These are phyloP conservation scores for Colletotrichum limetticola DNA, from an alignment of 2,329 filamentous ascomycete genomes.

Conservation along the genomic window DNA sequence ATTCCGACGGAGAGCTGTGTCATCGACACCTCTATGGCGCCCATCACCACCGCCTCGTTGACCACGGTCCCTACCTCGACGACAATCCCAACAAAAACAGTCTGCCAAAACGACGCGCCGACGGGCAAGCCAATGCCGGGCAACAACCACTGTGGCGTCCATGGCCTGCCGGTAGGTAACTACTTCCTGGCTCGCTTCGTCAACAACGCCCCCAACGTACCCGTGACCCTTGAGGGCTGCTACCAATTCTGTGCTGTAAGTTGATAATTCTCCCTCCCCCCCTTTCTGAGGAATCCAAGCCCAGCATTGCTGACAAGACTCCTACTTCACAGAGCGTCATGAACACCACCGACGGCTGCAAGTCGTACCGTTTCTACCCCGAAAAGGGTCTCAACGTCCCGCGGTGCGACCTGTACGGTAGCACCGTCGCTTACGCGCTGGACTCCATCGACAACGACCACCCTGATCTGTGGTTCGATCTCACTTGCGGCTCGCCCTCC, in stretches of 20 bases:
- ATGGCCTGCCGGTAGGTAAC: slow-evolving; percentile 46
- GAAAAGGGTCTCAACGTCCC: slow-evolving; percentile 43
- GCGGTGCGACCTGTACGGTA: slow-evolving; percentile 50
- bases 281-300: too few species aligned
- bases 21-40: slow-evolving; percentile 47
- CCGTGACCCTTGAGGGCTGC: slow-evolving; percentile 52
- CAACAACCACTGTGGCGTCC: slow-evolving; percentile 51
- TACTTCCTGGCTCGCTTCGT: slow-evolving; percentile 52
- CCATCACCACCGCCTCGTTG: slow-evolving; percentile 42
- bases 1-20: slow-evolving; percentile 36
- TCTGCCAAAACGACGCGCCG: slow-evolving; percentile 42
- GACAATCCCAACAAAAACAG: slow-evolving; percentile 43
- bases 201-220: slow-evolving; percentile 45
- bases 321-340: slow-evolving; percentile 41
- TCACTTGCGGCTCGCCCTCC: slow-evolving; percentile 48
- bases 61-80: slow-evolving; percentile 40
- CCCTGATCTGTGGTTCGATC: slow-evolving; percentile 48
- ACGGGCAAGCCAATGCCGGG: slow-evolving; percentile 44
- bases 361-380: slow-evolving; percentile 49
- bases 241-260: slow-evolving; percentile 54
- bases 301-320: neutral
- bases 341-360: slow-evolving; percentile 45
- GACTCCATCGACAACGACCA: slow-evolving; percentile 42
- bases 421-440: slow-evolving; percentile 43
- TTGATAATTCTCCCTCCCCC: neutral